Evolutionary conservation across 345 rosid genomes (phyloP).

Genomic region (sweet orange (Citrus sinensis)): DNA sequence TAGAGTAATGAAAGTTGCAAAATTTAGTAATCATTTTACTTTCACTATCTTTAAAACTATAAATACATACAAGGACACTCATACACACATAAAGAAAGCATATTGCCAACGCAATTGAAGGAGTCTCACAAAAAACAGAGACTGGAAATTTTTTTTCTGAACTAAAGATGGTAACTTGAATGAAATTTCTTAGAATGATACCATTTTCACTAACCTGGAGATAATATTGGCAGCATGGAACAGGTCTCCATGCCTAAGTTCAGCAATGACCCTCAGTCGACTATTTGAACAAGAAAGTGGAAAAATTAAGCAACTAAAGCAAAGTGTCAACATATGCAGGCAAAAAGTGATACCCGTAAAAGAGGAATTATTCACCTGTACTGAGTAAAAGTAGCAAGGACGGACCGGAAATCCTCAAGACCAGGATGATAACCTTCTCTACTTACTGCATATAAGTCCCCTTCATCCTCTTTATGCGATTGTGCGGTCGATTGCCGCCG

Average conservation of each 20-base stretch:
- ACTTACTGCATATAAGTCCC: constrained; percentile 23
- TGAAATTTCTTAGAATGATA: neutral
- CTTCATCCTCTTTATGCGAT: constrained; percentile 28
- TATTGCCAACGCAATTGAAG: neutral
- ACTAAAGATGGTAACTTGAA: neutral
- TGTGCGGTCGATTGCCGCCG: constrained; percentile 29
- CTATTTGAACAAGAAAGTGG: constrained; percentile 29
- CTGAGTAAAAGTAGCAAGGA: constrained; percentile 41
- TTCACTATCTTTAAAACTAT: neutral
- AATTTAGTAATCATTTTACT: neutral
- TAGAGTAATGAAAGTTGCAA: neutral
- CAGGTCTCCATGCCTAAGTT: constrained; percentile 52
- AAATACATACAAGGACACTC: neutral
- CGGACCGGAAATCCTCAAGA: constrained; percentile 50
- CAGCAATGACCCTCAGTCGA: constrained; percentile 54
- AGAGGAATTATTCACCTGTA: constrained; percentile 39
- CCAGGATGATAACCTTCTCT: constrained; percentile 47
- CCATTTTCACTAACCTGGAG: constrained; percentile 42
- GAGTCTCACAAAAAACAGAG: neutral
- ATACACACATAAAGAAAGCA: neutral
- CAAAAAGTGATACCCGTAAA: neutral
- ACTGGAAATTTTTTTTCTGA: neutral
- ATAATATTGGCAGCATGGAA: constrained; percentile 51
- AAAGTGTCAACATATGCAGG: neutral
- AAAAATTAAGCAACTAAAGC: constrained; percentile 6